Percentiles rank a stretch among this genome's conserved stretches.
Conservation (phyloP, 1,284 basidiomycete genomes). For the Cutaneotrichosporon arboriforme region DNA sequence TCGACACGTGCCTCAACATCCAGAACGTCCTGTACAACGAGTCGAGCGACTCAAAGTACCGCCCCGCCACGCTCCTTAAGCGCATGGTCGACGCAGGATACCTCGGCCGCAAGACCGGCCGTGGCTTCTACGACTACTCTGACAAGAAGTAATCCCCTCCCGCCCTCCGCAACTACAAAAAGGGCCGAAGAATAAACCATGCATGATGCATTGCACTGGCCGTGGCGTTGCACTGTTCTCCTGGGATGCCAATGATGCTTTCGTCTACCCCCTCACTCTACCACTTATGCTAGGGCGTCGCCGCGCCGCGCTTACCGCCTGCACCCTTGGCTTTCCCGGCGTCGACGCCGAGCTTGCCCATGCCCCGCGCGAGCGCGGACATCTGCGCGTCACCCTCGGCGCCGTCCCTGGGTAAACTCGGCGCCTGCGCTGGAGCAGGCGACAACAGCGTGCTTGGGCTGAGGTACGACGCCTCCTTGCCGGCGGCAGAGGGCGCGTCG, state of each 20-base stretch:
- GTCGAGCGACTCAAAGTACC: slow-evolving; percentile 91
- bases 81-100: slow-evolving; percentile 96
- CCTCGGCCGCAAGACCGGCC: slow-evolving; percentile 69
- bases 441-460: slow-evolving; percentile 39
- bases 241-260: neutral
- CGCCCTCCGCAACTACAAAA: too few species aligned
- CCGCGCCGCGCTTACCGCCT: neutral
- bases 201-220: neutral
- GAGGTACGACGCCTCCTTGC: slow-evolving; percentile 28
- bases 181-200: neutral
- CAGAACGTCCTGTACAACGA: slow-evolving; percentile 82
- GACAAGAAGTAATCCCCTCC: neutral
- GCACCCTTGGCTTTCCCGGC: neutral
- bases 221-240: neutral
- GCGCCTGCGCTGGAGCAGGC: slow-evolving; percentile 12
- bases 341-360: slow-evolving; percentile 14
- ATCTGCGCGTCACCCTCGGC: slow-evolving; percentile 5
- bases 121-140: slow-evolving; percentile 75
- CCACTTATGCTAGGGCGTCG: neutral
- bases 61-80: slow-evolving; percentile 83
- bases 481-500: too few species aligned
- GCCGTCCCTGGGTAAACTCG: neutral
- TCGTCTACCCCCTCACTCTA: neutral
- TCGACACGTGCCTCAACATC: slow-evolving; percentile 85
- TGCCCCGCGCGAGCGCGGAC: slow-evolving; percentile 21